Base-by-base conservation (phyloP, 306 rosid genomes). In the Cicer arietinum region DNA sequence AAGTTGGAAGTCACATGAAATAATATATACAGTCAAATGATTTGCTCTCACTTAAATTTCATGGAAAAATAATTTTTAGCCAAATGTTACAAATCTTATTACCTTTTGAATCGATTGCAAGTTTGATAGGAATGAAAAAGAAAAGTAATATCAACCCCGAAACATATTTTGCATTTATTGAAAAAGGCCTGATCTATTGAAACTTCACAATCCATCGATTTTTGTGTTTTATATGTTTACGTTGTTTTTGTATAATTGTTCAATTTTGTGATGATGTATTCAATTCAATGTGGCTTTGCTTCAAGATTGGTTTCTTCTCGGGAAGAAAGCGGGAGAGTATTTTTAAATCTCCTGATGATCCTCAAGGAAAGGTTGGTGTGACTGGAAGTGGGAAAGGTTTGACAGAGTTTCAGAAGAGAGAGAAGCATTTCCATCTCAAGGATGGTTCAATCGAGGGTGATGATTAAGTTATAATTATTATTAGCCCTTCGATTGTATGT, bases 341-440 rank as follows among this genome's bases (percentile, higher is more conserved):
- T 79, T 94, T 94, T 83, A 94, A 94, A 83, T 94, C 99, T 81
- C 99, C 99, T 0, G 99, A 94, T 9, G 99, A 94, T 82, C 96
- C 99, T 17, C 46, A 74, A 0, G 99, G 99, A 46, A 94, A 94
- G 90, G 99, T 94, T 82, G 99, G 99, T 53, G 99, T 92, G 81
- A 94, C 99, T 12, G 97, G 99, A 59, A 94, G 99, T 74, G 99
- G 99, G 17, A 94, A 94, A 87, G 99, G 99, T 73, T 86, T 94
- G 89, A 94, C 99, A 1, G 99, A 90, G 37, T 94, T 94, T 76
- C 99, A 94, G 64, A 92, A 88, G 84, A 90, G 99, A 80, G 99
- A 92, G 20, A 94, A 94, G 48, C 97, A 91, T 85, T 92, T 94
- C 84, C 99, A 94, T 75, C 96, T 94, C 73, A 94, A 92, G 88